A percentile compares a stretch with the other conserved stretches of the same genome.
Conservation (phyloP, 2,329 filamentous ascomycete genomes). For the Xylaria sp. region DNA sequence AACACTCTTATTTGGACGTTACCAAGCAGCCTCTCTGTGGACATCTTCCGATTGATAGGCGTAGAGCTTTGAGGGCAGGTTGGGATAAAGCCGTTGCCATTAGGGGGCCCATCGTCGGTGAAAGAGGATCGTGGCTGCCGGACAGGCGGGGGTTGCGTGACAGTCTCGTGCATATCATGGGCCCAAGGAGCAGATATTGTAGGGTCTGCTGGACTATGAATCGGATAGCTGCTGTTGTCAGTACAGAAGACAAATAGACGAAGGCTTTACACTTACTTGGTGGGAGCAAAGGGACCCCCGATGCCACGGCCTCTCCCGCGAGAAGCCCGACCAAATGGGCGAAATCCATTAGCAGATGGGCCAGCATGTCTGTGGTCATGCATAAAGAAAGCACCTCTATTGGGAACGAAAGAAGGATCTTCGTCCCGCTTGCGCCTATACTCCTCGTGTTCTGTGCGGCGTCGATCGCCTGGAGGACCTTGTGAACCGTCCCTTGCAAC, state of each 20-base stretch:
- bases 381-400: conserved; percentile 95
- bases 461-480: conserved; percentile 73
- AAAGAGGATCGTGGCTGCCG: conserved; percentile 58
- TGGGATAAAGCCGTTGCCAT: conserved; percentile 65
- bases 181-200: conserved; percentile 83
- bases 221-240: conserved; percentile 49
- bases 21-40: conserved; percentile 83
- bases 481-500: conserved; percentile 57
- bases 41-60: conserved; percentile 81
- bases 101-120: conserved; percentile 62
- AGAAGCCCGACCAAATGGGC: conserved; percentile 74
- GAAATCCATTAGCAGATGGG: conserved; percentile 81
- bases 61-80: conserved; percentile 68
- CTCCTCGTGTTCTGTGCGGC: conserved; percentile 88
- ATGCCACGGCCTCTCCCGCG: conserved; percentile 70
- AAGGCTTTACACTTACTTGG: conserved; percentile 65
- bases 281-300: conserved; percentile 68
- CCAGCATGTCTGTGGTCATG: conserved; percentile 89
- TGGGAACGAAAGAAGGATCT: conserved; percentile 93
- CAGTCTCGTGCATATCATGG: conserved; percentile 90
- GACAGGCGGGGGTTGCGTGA: conserved; percentile 59
- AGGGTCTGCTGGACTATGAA: conserved; percentile 65
- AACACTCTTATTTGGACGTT: conserved; percentile 87
- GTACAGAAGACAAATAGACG: conserved; percentile 27
- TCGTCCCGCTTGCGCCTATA: conserved; percentile 88